These are phyloP conservation scores for Lasiosphaeriaceae sp. DNA, from an alignment of 495 filamentous ascomycete genomes.

Conservation along the genomic window DNA sequence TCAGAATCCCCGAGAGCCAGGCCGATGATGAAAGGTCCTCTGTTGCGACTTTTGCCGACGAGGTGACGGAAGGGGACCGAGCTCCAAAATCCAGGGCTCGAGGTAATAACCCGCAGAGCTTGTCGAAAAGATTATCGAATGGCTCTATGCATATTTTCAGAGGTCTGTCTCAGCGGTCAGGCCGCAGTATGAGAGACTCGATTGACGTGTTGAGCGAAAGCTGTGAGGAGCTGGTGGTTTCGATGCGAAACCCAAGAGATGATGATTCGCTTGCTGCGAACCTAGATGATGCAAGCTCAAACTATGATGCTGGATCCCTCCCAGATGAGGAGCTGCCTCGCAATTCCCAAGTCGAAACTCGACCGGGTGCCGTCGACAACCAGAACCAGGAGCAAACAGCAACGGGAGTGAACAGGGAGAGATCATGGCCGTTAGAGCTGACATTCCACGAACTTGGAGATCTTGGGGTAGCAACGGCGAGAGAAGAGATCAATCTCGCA, in stretches of 20 bases:
- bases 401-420: too few relatives aligned
- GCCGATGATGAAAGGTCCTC: slow-evolving; percentile 55
- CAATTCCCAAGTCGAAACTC: slow-evolving; percentile 20
- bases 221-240: slow-evolving; percentile 42
- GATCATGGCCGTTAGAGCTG: too few relatives aligned
- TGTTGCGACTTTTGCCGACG: slow-evolving; percentile 59
- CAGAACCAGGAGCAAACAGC: not conserved
- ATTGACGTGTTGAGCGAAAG: slow-evolving; percentile 24
- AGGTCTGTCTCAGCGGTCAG: slow-evolving; percentile 43
- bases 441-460: too few relatives aligned
- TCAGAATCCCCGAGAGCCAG: slow-evolving; percentile 45
- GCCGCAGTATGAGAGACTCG: slow-evolving; percentile 9
- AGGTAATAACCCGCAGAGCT: slow-evolving; percentile 19
- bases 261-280: slow-evolving; percentile 52
- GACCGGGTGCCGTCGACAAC: not conserved
- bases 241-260: slow-evolving; percentile 25
- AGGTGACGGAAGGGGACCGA: slow-evolving; percentile 32
- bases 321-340: slow-evolving; percentile 2
- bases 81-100: slow-evolving; percentile 7
- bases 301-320: slow-evolving; percentile 25
- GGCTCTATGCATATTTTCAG: slow-evolving; percentile 40
- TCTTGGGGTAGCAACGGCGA: not conserved
- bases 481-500: not conserved
- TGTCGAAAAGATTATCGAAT: slow-evolving; percentile 45
- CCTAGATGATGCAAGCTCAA: slow-evolving; percentile 47